Evolutionary conservation across 768 basidiomycete species (phyloP), one percentile per base, ranked within the genome.

Genomic region (Suillus fuscotomentosus): DNA sequence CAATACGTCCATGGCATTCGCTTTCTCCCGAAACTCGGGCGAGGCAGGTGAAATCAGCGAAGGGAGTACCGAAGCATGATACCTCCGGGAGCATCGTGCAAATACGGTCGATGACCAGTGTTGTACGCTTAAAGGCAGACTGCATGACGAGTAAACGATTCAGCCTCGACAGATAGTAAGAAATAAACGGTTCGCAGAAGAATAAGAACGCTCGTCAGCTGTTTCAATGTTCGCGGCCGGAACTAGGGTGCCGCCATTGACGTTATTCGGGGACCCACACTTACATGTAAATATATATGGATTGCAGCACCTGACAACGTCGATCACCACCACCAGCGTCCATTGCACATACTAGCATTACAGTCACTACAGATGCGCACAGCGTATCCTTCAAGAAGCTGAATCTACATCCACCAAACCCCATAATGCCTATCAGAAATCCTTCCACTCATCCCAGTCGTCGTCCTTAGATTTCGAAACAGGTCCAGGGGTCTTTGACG

Each of bases 381-480:
- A 57, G 38, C 39, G 41, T 59, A 59, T 59, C 27, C 57, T 27
- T 59, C 24, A 20, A 42, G 9, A 20, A 42, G 9, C 14, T 39
- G 14, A 51, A 31, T 51, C 42, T 60, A 50, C 20, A 51, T 51
- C 15, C 20, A 14, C 45, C n/a, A 34, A 20, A 43, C 31, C 14
- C 42, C 7, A 53, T 4, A 15, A 54, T n/a, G 38, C 61, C 79
- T 85, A 53, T 53, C 3, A 92, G 69, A 92, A 92, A 72, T 91
- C 89, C 75, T 92, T 88, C 91, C 91, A 92, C 57, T 90, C 90
- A 66, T 88, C 86, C 87, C 91, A 92, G 48, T 85, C 86, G 66
- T 82, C 85, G 60, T 80, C 80, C 72, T 81, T 80, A 22, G 78
- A 70, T 13, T 73, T 65, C 24, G 75, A 67, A 5, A 77, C 70